Evolutionary conservation across 1,284 basidiomycete genomes (phyloP).

Genomic region (Pseudomicrostroma phylloplanum): DNA sequence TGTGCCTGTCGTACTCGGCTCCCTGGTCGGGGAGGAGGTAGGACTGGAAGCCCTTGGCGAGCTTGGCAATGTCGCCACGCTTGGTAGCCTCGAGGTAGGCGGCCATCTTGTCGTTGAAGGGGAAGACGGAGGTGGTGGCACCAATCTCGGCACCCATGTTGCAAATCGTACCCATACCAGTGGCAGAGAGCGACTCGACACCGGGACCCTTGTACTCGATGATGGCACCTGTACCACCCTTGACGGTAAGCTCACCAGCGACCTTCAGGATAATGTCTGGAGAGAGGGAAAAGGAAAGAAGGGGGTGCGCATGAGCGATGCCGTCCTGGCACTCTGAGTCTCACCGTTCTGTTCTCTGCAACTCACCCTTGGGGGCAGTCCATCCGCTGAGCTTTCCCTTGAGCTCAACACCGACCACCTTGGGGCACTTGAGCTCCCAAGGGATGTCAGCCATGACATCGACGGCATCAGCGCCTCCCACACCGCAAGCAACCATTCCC

Average conservation of each 20-base stretch:
- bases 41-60: slow-evolving; percentile 82
- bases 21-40: slow-evolving; percentile 84
- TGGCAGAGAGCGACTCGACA: slow-evolving; percentile 92
- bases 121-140: slow-evolving; percentile 97
- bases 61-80: slow-evolving; percentile 78
- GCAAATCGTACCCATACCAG: slow-evolving; percentile 98
- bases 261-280: slow-evolving; percentile 48
- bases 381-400: slow-evolving; percentile 92
- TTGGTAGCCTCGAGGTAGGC: slow-evolving; percentile 90
- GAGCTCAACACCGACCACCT: slow-evolving; percentile 95
- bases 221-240: slow-evolving; percentile 51
- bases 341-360: too few relatives aligned
- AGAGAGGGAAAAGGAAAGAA: background rate
- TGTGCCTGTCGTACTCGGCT: slow-evolving; percentile 87
- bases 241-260: slow-evolving; percentile 50
- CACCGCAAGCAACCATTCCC: slow-evolving; percentile 97
- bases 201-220: slow-evolving; percentile 57
- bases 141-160: slow-evolving; percentile 99
- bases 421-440: slow-evolving; percentile 99
- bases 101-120: slow-evolving; percentile 91
- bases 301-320: background rate
- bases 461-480: slow-evolving; percentile 97
- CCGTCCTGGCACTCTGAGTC: too few relatives aligned
- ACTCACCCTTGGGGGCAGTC: slow-evolving; percentile 84
- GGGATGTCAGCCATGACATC: slow-evolving; percentile 96